Base-by-base conservation (phyloP, 2,329 filamentous ascomycete genomes). In the Talaromyces marneffei region DNA sequence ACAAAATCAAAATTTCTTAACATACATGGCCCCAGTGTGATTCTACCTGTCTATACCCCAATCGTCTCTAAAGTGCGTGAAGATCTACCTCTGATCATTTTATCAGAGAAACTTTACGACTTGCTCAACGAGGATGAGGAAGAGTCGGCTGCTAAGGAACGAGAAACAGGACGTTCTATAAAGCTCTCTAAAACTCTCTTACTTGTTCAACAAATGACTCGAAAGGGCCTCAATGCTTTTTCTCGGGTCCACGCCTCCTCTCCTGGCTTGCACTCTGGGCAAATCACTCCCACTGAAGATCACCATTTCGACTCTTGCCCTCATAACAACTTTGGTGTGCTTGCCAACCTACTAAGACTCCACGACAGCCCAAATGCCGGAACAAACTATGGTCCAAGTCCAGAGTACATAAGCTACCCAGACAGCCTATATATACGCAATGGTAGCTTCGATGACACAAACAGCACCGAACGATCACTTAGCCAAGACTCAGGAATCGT, bases 281-380 rank as follows among this genome's bases (percentile, higher is more conserved):
- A 72, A 50, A 65, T 64, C 27, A 75, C 72, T 18, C 71, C 71
- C 4, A 63, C 70, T 10, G 73, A 73, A 55, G 75, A 77, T 44
- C 67, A 71, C 39, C 79, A 84, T 46, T 79, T 82, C 23, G 82
- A 84, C 46, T 82, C 84, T 60, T 90, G 90, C 69, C 83, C 80
- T 23, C 83, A 87, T 64, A 92, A 90, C 71, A 85, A 87, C 55
- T 87, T 87, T 31, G 89, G 91, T 31, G 84, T 93, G 52, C 78
- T 95, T 1, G 86, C 87, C 2, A 87, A 86, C 0, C 77, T 95
- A 0, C 77, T 94, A 55, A 90, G 87, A 72, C 79, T 92, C 9
- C 87, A 90, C 68, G 82, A 85, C 62, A 52, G 35, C 16, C 42
- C 37, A 59, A 78, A 62, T 58, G 37, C 56, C 12, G 35, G 6